phyloP scores from a whole-genome alignment of 345 rosid genomes.

The Mangifera indica region DNA sequence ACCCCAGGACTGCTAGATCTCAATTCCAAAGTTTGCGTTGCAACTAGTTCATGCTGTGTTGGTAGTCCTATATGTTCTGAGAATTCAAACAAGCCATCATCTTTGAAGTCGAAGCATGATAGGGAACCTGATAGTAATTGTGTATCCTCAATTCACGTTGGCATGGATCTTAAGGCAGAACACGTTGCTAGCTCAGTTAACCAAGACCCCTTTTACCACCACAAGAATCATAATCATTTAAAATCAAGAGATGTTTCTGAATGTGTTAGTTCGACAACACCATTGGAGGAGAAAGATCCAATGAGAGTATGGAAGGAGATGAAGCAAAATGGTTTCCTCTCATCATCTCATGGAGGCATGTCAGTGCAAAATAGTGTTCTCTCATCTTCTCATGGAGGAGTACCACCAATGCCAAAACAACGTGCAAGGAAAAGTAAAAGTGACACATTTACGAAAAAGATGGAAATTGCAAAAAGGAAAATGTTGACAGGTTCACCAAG shows the following conservation, averaged over 20 bases:
- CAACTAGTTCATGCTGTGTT: slow-evolving; percentile 10
- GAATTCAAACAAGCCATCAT: slow-evolving; percentile 22
- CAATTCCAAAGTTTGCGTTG: slow-evolving; percentile 29
- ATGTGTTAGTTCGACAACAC: slow-evolving; percentile 64
- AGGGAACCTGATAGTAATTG: slow-evolving; percentile 24
- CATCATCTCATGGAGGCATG: slow-evolving; percentile 65
- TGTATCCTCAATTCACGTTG: slow-evolving; percentile 31
- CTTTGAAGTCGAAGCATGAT: slow-evolving; percentile 25
- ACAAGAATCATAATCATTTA: slow-evolving; percentile 30
- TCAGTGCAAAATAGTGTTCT: slow-evolving; percentile 38
- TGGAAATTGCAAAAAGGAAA: slow-evolving; percentile 76
- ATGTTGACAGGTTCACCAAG: slow-evolving; percentile 73
- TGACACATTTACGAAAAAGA: slow-evolving; percentile 55
- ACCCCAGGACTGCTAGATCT: slow-evolving; percentile 18
- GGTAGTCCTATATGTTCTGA: slow-evolving; percentile 24
- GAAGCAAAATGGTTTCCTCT: slow-evolving; percentile 87
- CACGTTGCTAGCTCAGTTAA: slow-evolving; percentile 51
- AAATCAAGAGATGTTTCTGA: slow-evolving; percentile 54
- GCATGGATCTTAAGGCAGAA: slow-evolving; percentile 56
- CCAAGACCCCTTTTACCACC: slow-evolving; percentile 32
- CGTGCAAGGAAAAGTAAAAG: slow-evolving; percentile 59
- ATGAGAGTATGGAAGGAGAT: slow-evolving; percentile 76
- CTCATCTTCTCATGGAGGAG: slow-evolving; percentile 51
- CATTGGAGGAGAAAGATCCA: slow-evolving; percentile 55
- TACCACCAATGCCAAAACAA: slow-evolving; percentile 64